Evolutionary conservation across 179 eudicot genomes (phyloP), one percentile per base, ranked within the genome.

Genomic region (Silene noctiflora): DNA sequence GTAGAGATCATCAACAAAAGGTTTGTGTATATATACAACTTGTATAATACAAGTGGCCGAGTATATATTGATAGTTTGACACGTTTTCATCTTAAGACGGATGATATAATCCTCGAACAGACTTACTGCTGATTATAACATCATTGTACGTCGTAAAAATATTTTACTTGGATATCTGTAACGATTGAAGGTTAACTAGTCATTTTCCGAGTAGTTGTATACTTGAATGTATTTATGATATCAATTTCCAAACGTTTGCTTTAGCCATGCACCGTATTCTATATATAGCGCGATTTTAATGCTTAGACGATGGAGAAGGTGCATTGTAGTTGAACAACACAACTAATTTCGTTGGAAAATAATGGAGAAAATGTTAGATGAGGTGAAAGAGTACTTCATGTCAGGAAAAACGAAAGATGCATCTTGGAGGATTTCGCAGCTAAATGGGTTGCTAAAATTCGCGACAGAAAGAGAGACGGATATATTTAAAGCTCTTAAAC

Each of bases 341-440:
- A 71, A 0, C 0, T 39, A 69, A 11, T 51, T 13, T 9, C 0
- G 9, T 6, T 25, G 9, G 35, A 64, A 31, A 12, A 24, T 6
- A 4, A 16, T 5, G 71, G 65, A 27, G 86, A 89, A 87, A 76
- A 33, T 75, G 0, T 24, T 89, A 74, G 80, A 85, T 61, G 84
- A 81, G 46, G n/a, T 89, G 76, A 86, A 90, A 79, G 85, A 73
- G 69, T 83, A 86, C 39, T 91, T 78, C 71, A 73, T 44, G 69
- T 72, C 82, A 10, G 93, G 93, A 0, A 86, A 84, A 70, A 91
- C 96, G 0, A 89, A 73, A 69, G 87, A 83, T 76, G 82, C 64
- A 2, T 74, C 83, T 0, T 91, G 98, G 98, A 86, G 97, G 55
- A 86, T 83, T 59, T 60, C 82, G 1, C 97, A 94, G 75, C 85